Base-by-base conservation (phyloP, 257 asterid species). In the Capsicum pubescens region DNA sequence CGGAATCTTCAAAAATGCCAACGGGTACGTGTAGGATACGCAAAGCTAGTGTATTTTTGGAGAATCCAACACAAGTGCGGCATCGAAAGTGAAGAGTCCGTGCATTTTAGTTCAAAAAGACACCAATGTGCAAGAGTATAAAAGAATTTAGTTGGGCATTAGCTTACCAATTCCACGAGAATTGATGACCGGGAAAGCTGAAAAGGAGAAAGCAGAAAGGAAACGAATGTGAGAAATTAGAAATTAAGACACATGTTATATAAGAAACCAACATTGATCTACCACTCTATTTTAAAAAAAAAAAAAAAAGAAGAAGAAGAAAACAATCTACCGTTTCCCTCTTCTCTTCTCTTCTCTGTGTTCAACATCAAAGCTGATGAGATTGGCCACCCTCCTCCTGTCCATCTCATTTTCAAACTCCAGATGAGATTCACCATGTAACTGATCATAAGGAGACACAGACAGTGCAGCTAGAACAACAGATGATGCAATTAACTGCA, bases 181-280 rank as follows among this genome's bases (percentile, higher is more conserved):
- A 93, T 96, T 39, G 90, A 85, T 39, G 97, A 86, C 90, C 98
- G 90, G 60, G 98, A 93, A 84, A 95, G 94, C 99, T 95, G 99
- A 84, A 89, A 86, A 71, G 50, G n/a, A 68, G 85, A 13, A 83
- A 68, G 81, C 61, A 13, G 14, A 74, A 74, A 50, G 61, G 44
- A 74, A 50, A 50, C 1, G 8, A 50, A 74, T 13, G 81, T 50
- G 44, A 74, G 61, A 50, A 50, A 74, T 5, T 50, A 26, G 21
- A 26, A 74, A 50, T 50, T 15, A 74, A 74, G 81, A 74, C 61
- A 74, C 21, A 48, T 50, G 44, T 74, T 50, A 21, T 13, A 50
- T 12, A 46, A 50, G 81, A 74, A 50, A 74, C 60, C 61, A 74
- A 21, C 61, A 74, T 50, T 13, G 36, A 12, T 74, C 32, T 50